A percentile compares a stretch with the other conserved stretches of the same genome.
phyloP scores from a whole-genome alignment of 108 stramenopile genomes.

The Chaetoceros tenuissimus region DNA sequence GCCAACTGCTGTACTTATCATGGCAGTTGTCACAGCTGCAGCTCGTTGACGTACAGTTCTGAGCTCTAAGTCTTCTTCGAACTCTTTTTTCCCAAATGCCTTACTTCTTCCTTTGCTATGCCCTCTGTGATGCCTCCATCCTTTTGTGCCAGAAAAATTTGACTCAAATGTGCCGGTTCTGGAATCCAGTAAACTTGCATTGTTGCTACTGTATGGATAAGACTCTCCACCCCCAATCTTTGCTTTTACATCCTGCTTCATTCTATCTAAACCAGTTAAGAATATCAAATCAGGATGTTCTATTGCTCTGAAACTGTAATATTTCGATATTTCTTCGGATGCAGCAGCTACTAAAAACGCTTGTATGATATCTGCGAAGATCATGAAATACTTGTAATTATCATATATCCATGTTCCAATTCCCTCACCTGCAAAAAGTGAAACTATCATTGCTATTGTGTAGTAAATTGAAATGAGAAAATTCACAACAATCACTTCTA shows the following conservation, averaged over 20 bases:
- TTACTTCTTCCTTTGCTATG: slow-evolving; percentile 4
- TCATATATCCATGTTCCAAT: slow-evolving; percentile 43
- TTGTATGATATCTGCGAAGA: slow-evolving; percentile 62
- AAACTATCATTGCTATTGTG: slow-evolving; percentile 27
- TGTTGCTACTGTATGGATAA: slow-evolving; percentile 50
- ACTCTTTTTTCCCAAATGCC: slow-evolving; percentile 9
- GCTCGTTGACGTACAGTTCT: slow-evolving; percentile 72
- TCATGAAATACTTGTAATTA: slow-evolving; percentile 49
- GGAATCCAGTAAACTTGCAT: slow-evolving; percentile 15
- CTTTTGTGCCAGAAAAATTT: slow-evolving; percentile 12
- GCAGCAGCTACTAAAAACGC: slow-evolving; percentile 78
- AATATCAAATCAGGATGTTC: slow-evolving; percentile 84
- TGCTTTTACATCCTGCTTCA: slow-evolving; percentile 43
- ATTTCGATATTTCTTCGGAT: slow-evolving; percentile 82
- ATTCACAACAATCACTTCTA: slow-evolving; percentile 65
- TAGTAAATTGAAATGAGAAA: slow-evolving; percentile 31
- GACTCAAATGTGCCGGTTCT: neutral
- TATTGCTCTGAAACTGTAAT: slow-evolving; percentile 77
- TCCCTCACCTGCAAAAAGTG: slow-evolving; percentile 27
- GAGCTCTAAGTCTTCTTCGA: slow-evolving; percentile 60
- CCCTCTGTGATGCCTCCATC: slow-evolving; percentile 27
- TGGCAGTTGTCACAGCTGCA: slow-evolving; percentile 81
- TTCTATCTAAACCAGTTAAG: slow-evolving; percentile 65
- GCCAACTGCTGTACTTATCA: slow-evolving; percentile 83
- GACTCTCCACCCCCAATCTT: slow-evolving; percentile 56